These are phyloP conservation scores for Amanita pseudoporphyria DNA, from an alignment of 768 basidiomycete species.

Conservation along the genomic window DNA sequence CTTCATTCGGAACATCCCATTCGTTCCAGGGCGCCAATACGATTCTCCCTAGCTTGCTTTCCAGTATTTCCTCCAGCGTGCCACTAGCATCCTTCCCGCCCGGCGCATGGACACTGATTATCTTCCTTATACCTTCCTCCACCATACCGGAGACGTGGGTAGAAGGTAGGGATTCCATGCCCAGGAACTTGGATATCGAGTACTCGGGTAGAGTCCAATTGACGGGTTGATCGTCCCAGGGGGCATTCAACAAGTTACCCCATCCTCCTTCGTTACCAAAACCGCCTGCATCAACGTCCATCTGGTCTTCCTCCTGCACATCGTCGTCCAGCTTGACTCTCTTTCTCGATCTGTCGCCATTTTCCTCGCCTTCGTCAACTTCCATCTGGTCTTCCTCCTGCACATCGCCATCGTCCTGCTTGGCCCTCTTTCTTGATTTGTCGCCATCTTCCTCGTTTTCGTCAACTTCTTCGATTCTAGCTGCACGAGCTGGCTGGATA, in stretches of 20 bases:
- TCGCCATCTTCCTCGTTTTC: constrained; percentile 27
- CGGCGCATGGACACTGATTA: constrained; percentile 39
- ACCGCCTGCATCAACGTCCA: constrained; percentile 2
- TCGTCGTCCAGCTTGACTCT: constrained; percentile 11
- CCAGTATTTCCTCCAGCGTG: constrained; percentile 29
- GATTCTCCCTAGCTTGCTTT: constrained; percentile 24
- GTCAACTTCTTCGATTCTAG: constrained; percentile 19
- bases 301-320: constrained; percentile 1
- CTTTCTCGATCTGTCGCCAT: constrained; percentile 23
- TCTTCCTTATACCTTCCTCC: constrained; percentile 52
- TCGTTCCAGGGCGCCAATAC: constrained; percentile 31
- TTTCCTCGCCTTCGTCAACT: constrained; percentile 17
- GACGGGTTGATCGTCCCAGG: not conserved
- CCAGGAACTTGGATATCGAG: constrained; percentile 34
- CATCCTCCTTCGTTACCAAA: not conserved
- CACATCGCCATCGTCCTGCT: constrained; percentile 7
- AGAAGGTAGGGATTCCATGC: constrained; percentile 44
- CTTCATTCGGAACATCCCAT: constrained; percentile 23
- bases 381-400: constrained; percentile 2
- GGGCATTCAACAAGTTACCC: not conserved
- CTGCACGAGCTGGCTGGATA: constrained; percentile 25
- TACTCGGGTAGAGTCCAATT: constrained; percentile 16
- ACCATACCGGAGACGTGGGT: constrained; percentile 60
- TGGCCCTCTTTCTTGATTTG: constrained; percentile 18
- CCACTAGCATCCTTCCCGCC: constrained; percentile 17